These are phyloP conservation scores for Scutellaria baicalensis DNA, from an alignment of 257 asterid genomes.

Conservation along the genomic window DNA sequence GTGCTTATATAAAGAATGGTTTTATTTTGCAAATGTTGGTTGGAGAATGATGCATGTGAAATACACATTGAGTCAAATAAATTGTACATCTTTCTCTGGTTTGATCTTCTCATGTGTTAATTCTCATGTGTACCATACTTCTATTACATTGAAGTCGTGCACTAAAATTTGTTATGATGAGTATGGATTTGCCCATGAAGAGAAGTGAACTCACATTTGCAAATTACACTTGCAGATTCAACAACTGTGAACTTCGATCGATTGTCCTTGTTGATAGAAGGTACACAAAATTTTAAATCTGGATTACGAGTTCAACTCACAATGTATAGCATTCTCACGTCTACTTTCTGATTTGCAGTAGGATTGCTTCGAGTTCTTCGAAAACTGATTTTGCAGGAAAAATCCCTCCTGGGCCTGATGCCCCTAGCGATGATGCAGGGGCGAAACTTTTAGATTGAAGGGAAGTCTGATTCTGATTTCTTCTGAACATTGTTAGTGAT, in stretches of 20 bases:
- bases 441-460: slow-evolving; percentile 7
- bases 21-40: background rate
- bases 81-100: background rate
- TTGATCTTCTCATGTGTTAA: background rate
- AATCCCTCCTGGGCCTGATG: slow-evolving; percentile 53
- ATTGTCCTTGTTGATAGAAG: slow-evolving; percentile 71
- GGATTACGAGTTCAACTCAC: background rate
- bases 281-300: slow-evolving; percentile 20
- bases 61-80: no score
- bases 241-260: slow-evolving; percentile 85
- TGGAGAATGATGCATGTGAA: background rate
- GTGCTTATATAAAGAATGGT: background rate
- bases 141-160: background rate
- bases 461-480: background rate
- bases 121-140: background rate
- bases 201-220: background rate
- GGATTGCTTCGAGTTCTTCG: slow-evolving; percentile 48
- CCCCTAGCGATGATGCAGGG: slow-evolving; percentile 44
- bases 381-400: slow-evolving; percentile 64
- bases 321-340: background rate
- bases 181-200: background rate
- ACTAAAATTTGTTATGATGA: background rate
- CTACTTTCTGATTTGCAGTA: slow-evolving; percentile 31
- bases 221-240: slow-evolving; percentile 48
- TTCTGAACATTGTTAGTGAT: background rate